Evolutionary conservation across 164 flowering plant genomes (phyloP).

Genomic region (Akebia trifoliata): DNA sequence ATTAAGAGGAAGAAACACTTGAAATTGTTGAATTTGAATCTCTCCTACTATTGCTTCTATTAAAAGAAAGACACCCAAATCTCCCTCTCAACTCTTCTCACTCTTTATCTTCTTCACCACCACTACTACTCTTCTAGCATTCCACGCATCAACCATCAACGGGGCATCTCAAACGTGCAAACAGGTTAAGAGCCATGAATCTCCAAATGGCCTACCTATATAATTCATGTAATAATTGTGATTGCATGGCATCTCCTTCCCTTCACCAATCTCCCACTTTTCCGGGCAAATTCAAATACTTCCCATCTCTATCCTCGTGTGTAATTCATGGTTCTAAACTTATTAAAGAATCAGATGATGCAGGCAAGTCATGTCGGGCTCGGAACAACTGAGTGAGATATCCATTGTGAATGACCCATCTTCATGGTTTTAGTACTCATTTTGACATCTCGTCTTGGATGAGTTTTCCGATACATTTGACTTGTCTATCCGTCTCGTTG

Average conservation of each 20-base stretch:
- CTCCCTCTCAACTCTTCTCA: constrained; percentile 35
- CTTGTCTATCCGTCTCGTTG: too few relatives aligned
- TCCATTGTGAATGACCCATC: too few relatives aligned
- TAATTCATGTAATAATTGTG: constrained; percentile 59
- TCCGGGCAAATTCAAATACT: constrained; percentile 73
- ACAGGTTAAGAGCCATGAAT: constrained; percentile 81
- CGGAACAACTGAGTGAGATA: too few relatives aligned
- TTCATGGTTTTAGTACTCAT: too few relatives aligned
- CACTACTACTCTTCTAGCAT: constrained; percentile 25
- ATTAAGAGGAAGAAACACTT: too few relatives aligned
- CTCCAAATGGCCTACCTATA: constrained; percentile 64
- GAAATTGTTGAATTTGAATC: too few relatives aligned
- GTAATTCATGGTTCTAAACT: too few relatives aligned
- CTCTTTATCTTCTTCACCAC: constrained; percentile 6
- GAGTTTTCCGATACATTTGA: too few relatives aligned
- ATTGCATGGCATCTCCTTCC: constrained; percentile 69
- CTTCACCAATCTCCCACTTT: constrained; percentile 43
- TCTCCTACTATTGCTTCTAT: constrained; percentile 13
- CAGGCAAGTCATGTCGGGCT: too few relatives aligned
- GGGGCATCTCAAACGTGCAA: constrained; percentile 70
- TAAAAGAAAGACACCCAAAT: constrained; percentile 49
- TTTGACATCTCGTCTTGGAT: too few relatives aligned
- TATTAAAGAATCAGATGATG: too few relatives aligned
- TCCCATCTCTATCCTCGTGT: constrained; percentile 25
- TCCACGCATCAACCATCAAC: constrained; percentile 49